Evolutionary conservation across 441 rosid species (phyloP).

Genomic region (Capsella rubella): DNA sequence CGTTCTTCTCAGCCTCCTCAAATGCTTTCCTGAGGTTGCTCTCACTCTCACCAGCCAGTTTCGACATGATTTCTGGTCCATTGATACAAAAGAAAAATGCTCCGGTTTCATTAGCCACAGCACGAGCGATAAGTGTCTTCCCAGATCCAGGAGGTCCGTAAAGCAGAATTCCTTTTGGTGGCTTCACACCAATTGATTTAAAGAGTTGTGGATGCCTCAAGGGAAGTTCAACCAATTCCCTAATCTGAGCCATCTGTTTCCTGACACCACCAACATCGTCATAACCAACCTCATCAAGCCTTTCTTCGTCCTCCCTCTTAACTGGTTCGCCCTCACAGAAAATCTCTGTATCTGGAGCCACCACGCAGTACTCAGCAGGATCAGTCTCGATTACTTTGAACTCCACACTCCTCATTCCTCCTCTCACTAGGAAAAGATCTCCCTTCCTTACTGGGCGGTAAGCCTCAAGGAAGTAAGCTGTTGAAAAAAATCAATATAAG

Average conservation of each 20-base stretch:
- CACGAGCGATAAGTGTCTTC: conserved; percentile 53
- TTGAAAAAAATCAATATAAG: not conserved
- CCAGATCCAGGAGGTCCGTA: conserved; percentile 56
- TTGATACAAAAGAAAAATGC: conserved; percentile 51
- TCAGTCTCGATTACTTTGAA: conserved; percentile 54
- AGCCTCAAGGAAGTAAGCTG: conserved; percentile 49
- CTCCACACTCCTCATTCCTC: conserved; percentile 58
- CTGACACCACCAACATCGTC: conserved; percentile 58
- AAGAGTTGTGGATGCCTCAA: conserved; percentile 52
- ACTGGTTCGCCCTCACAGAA: conserved; percentile 52
- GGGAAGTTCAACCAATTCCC: conserved; percentile 54
- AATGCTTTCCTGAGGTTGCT: conserved; percentile 55
- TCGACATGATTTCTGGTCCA: conserved; percentile 56
- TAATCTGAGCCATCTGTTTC: conserved; percentile 51
- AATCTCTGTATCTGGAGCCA: conserved; percentile 51
- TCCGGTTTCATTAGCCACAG: conserved; percentile 54
- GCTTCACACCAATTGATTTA: conserved; percentile 56
- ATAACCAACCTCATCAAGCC: conserved; percentile 52
- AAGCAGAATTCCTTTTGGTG: conserved; percentile 53
- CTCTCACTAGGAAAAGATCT: conserved; percentile 52
- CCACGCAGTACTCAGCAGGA: conserved; percentile 52
- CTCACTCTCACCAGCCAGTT: conserved; percentile 55
- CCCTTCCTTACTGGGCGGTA: conserved; percentile 54
- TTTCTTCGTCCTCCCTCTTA: conserved; percentile 52
- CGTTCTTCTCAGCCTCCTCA: conserved; percentile 51